phyloP scores from a whole-genome alignment of 306 rosid genomes.

The Cucurbita maxima region DNA sequence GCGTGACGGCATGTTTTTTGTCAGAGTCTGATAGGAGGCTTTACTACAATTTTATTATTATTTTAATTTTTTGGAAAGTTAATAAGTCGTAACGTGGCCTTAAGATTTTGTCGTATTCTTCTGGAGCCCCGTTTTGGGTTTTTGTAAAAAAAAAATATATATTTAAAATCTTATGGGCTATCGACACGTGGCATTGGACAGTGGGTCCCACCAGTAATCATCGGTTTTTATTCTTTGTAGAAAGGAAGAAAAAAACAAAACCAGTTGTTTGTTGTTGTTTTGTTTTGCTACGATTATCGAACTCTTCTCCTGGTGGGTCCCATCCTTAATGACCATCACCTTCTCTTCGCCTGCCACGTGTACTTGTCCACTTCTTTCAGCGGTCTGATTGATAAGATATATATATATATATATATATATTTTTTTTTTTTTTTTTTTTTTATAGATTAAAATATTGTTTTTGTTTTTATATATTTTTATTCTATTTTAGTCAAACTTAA shows the following conservation, averaged over 20 bases:
- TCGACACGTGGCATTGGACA: conserved; percentile 21
- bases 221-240: conserved; percentile 14
- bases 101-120: conserved; percentile 48
- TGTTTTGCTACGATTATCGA: not conserved
- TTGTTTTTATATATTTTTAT: not conserved
- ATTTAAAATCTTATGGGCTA: not conserved
- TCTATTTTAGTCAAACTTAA: too few relatives aligned
- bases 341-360: conserved; percentile 18
- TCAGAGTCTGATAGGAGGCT: conserved; percentile 18
- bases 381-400: conserved; percentile 12
- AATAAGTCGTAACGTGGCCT: conserved; percentile 12
- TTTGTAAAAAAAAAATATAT: not conserved
- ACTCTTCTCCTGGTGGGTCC: not conserved
- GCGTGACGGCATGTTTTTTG: conserved; percentile 66
- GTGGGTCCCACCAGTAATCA: conserved; percentile 16
- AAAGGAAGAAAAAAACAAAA: not conserved
- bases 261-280: conserved; percentile 9
- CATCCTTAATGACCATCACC: conserved; percentile 3
- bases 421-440: too few relatives aligned
- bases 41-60: not conserved
- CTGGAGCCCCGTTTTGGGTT: conserved; percentile 13
- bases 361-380: not conserved
- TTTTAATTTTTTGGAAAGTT: not conserved
- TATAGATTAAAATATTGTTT: not conserved
- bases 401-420: not conserved